Evolutionary conservation across 2,329 filamentous ascomycete species (phyloP).

Genomic region (Paraphaeosphaeria sporulosa): DNA sequence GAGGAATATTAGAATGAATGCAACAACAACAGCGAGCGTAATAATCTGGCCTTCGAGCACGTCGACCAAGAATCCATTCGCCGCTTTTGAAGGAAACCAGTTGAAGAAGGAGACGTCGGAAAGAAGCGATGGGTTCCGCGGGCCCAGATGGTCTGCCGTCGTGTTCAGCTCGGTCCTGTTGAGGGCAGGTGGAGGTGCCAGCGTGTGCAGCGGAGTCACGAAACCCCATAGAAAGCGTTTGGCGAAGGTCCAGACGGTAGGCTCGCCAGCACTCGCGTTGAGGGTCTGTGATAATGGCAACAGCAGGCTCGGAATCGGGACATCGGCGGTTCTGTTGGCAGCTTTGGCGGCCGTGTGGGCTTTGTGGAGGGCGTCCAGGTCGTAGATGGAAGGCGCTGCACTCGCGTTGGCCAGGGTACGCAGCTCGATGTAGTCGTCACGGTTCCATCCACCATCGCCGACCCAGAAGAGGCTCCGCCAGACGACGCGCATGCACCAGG

Average conservation of each 20-base stretch:
- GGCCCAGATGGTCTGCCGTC: constrained; percentile 32
- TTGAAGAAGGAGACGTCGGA: constrained; percentile 66
- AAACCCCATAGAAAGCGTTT: constrained; percentile 52
- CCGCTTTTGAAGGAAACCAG: constrained; percentile 62
- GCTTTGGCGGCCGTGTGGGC: constrained; percentile 29
- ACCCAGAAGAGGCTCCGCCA: constrained; percentile 97
- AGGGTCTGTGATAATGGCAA: constrained; percentile 51
- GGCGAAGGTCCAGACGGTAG: constrained; percentile 55
- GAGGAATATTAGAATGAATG: constrained; percentile 95
- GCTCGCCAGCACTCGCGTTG: constrained; percentile 53
- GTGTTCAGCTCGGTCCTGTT: constrained; percentile 37
- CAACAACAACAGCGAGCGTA: constrained; percentile 87
- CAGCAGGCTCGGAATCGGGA: constrained; percentile 40
- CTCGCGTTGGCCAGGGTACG: constrained; percentile 4
- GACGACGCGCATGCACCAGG: constrained; percentile 87
- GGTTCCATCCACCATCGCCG: constrained; percentile 76
- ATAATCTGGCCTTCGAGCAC: constrained; percentile 93
- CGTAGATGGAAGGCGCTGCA: constrained; percentile 14
- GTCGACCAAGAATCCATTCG: constrained; percentile 83
- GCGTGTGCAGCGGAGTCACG: constrained; percentile 33
- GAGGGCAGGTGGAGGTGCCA: constrained; percentile 32
- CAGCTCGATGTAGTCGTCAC: constrained; percentile 45
- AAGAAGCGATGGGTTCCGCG: constrained; percentile 52
- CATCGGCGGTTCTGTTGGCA: constrained; percentile 25
- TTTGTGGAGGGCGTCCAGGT: constrained; percentile 30